Evolutionary conservation across 164 flowering plant species (phyloP), one percentile per base, ranked within the genome.

Genomic region (Chimonanthus praecox): DNA sequence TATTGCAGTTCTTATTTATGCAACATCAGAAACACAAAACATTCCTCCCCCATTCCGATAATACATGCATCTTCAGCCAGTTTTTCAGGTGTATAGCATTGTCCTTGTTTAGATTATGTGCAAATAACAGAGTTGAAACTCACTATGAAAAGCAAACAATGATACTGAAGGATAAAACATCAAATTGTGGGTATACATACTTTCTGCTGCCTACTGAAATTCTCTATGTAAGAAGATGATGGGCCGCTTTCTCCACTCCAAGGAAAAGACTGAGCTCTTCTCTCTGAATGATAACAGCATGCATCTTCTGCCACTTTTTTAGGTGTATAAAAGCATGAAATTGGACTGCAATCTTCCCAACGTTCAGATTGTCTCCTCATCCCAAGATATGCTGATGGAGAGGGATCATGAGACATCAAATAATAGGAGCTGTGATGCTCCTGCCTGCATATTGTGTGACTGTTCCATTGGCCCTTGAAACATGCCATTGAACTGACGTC

Each of bases 341-440:
- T 74, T 48, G 83, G 71, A 69, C 78, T 76, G 71, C 84, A 79
- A 73, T 71, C 71, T 50, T 73, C 72, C 82, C 83, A 78, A 18
- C 73, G 79, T 63, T 78, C 85, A 67, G 76, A 73, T 69, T 80
- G 76, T 58, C 66, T 80, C 58, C 76, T 77, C 67, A 61, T 71
- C 70, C 75, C 84, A 66, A 78, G 47, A 82, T 79, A 74, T 63
- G 87, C 72, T 43, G 85, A 76, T 68, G 88, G 83, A 47, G 85
- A 77, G 71, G 81, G 81, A 71, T 87, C 87, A 70, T 84, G 88
- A 73, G 87, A 79, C 50, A 85, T 68, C 49, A 84, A 71, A 71
- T 83, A 84, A 77, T 82, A 83, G 48, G 92, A 86, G 71, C 85
- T 81, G 62, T 81, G 89, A 72, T 84, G 88, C 81, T 85, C 93